Evolutionary conservation across 2,329 filamentous ascomycete species (phyloP).

Genomic region (Ophiostoma australiae): DNA sequence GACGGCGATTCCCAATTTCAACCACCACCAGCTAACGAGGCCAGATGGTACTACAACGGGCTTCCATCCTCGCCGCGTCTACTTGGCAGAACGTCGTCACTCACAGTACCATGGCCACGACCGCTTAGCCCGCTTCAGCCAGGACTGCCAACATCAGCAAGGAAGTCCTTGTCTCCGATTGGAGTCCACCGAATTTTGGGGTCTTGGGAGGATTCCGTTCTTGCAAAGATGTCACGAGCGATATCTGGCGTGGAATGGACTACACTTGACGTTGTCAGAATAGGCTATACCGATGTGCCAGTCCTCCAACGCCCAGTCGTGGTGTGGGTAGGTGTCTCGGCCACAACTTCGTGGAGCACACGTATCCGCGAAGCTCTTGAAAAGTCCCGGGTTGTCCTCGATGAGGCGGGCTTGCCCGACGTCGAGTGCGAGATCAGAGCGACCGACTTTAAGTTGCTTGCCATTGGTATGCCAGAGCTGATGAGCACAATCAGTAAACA

Average conservation of each 20-base stretch:
- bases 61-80: not conserved
- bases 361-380: not conserved
- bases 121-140: not conserved
- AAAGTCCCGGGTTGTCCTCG: not conserved
- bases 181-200: not conserved
- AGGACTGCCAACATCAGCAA: not conserved
- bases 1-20: not conserved
- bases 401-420: not conserved
- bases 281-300: not conserved
- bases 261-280: not conserved
- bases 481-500: not conserved
- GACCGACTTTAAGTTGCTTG: not conserved
- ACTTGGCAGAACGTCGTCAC: not conserved
- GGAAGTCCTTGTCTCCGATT: not conserved
- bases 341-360: not conserved
- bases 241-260: not conserved
- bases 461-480: not conserved
- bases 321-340: not conserved
- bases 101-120: not conserved
- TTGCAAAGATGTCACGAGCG: not conserved
- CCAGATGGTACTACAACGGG: not conserved
- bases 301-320: not conserved
- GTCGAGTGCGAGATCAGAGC: slow-evolving; percentile 6
- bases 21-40: not conserved
- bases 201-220: not conserved